A percentile compares a stretch with the other conserved stretches of the same genome.
Conservation (phyloP, 495 filamentous ascomycete genomes). For the Penicillium goetzii region DNA sequence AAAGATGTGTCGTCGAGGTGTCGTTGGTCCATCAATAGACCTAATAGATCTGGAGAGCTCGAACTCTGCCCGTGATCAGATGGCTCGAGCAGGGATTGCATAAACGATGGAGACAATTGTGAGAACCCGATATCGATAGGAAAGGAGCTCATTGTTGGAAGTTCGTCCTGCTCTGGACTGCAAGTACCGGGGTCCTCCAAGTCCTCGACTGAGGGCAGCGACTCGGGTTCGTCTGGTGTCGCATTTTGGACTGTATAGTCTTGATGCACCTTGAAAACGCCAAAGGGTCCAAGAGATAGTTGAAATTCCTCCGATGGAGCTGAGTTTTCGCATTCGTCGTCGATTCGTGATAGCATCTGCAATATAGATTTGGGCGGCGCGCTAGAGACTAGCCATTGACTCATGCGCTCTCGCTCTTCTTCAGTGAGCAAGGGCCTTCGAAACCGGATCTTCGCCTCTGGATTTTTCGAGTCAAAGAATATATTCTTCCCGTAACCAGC, state of each 20-base stretch:
- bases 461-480: constrained; percentile 27
- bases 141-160: background rate
- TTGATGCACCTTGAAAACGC: constrained; percentile 21
- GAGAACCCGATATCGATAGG: background rate
- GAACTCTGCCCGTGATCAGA: constrained; percentile 11
- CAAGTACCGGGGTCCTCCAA: constrained; percentile 4
- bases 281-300: constrained; percentile 24
- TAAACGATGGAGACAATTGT: constrained; percentile 19
- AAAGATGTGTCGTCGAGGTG: background rate
- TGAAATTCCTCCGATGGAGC: constrained; percentile 1
- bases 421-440: constrained; percentile 33
- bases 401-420: constrained; percentile 30
- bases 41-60: constrained; percentile 13
- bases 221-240: background rate
- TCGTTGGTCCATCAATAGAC: constrained; percentile 11
- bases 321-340: constrained; percentile 22
- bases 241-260: background rate
- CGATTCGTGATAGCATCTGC: constrained; percentile 16
- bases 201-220: background rate
- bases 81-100: constrained; percentile 22
- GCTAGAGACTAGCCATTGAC: constrained; percentile 25
- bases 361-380: constrained; percentile 22
- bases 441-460: constrained; percentile 26
- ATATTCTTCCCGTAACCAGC: constrained; percentile 31
- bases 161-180: constrained; percentile 14